Evolutionary conservation across 2,329 filamentous ascomycete genomes (phyloP).

Genomic region (Talaromyces sp.): DNA sequence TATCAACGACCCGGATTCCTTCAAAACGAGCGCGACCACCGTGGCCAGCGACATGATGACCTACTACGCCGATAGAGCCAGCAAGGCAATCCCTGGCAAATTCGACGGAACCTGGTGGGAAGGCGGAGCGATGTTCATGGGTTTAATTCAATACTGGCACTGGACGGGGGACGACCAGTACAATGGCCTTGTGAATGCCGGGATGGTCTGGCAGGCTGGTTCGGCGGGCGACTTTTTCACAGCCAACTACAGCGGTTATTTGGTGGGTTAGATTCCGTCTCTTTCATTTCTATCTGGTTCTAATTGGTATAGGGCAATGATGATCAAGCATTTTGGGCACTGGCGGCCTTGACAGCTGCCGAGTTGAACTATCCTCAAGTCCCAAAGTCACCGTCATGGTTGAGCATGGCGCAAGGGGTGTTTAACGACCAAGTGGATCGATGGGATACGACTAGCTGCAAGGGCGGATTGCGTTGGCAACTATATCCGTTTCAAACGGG

Average conservation of each 20-base stretch:
- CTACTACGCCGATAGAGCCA: constrained; percentile 30
- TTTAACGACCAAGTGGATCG: constrained; percentile 71
- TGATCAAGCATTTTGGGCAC: constrained; percentile 74
- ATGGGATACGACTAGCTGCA: constrained; percentile 63
- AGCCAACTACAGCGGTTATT: constrained; percentile 42
- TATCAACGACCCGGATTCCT: constrained; percentile 21
- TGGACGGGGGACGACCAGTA: too few species aligned
- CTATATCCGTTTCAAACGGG: constrained; percentile 73
- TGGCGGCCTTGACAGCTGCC: constrained; percentile 71
- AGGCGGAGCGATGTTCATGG: constrained; percentile 63
- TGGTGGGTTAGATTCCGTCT: constrained; percentile 13
- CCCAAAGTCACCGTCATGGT: constrained; percentile 63
- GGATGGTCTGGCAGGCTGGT: constrained; percentile 68
- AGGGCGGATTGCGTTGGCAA: constrained; percentile 78
- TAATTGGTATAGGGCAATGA: constrained; percentile 39
- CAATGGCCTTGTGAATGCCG: too few species aligned
- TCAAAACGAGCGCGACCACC: constrained; percentile 28
- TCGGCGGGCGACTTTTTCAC: constrained; percentile 72
- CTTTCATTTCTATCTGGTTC: not conserved
- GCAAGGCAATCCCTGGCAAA: constrained; percentile 35
- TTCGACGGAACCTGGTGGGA: constrained; percentile 53
- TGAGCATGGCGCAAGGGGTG: constrained; percentile 69
- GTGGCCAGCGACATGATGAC: constrained; percentile 36
- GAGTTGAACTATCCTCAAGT: constrained; percentile 71
- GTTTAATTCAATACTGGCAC: constrained; percentile 78